Conservation (phyloP, 2,329 filamentous ascomycete species). For the Septoria petroselini region DNA sequence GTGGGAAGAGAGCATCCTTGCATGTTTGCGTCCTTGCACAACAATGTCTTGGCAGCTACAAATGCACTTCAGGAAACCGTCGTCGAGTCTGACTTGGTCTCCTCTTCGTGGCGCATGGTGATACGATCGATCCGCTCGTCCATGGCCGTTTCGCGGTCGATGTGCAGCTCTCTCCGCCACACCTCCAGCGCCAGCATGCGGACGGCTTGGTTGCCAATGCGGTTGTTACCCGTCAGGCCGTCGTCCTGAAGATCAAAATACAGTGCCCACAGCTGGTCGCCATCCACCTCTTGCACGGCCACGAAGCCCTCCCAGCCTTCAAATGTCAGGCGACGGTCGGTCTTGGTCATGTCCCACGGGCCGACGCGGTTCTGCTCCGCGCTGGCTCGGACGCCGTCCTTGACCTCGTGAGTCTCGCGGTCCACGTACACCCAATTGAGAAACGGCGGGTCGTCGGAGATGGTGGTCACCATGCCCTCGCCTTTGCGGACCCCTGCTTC, state of each 20-base stretch:
- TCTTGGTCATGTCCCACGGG: conserved; percentile 78
- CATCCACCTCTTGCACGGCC: conserved; percentile 49
- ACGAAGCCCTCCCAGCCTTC: conserved; percentile 58
- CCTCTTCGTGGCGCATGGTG: conserved; percentile 15
- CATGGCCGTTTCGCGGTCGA: conserved; percentile 28
- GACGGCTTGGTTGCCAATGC: conserved; percentile 29
- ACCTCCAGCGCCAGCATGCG: conserved; percentile 36
- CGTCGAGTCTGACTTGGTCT: conserved; percentile 13
- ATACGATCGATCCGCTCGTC: conserved; percentile 32
- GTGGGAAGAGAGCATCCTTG: too few relatives aligned
- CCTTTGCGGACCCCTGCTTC: conserved; percentile 41
- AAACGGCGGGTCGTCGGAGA: conserved; percentile 55
- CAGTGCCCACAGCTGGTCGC: conserved; percentile 49
- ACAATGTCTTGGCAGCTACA: neutral
- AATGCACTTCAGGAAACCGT: conserved; percentile 14
- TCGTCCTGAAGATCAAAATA: conserved; percentile 51
- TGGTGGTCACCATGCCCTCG: conserved; percentile 46
- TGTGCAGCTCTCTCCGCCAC: conserved; percentile 33
- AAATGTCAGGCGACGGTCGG: conserved; percentile 54
- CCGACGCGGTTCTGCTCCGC: conserved; percentile 68
- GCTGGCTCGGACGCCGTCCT: conserved; percentile 57
- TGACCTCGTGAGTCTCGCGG: conserved; percentile 57
- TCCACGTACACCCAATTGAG: conserved; percentile 68
- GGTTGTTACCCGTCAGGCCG: conserved; percentile 37
- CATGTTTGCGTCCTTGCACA: neutral